Evolutionary conservation across 106 monocot genomes (phyloP).

Genomic region (Ottelia alismoides): DNA sequence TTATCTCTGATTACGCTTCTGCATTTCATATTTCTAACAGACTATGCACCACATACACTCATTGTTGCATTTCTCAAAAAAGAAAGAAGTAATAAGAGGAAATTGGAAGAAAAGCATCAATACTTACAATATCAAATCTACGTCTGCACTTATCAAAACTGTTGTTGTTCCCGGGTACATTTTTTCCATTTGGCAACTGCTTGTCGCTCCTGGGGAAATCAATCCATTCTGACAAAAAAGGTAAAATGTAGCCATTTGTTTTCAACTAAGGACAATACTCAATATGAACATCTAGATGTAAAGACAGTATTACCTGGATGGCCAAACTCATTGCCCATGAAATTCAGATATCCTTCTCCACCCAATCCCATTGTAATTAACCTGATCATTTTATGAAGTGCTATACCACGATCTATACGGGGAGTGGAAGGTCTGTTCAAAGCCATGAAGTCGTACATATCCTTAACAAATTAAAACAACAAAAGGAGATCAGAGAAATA

Average conservation of each 20-base stretch:
- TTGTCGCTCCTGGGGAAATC: conserved; percentile 90
- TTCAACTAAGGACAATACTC: neutral
- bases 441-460: conserved; percentile 96
- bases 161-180: conserved; percentile 65
- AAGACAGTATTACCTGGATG: conserved; percentile 65
- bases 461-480: conserved; percentile 18
- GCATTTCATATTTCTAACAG: no score
- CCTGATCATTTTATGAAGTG: conserved; percentile 97
- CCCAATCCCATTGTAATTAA: conserved; percentile 90
- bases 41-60: no score
- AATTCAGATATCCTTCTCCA: conserved; percentile 99
- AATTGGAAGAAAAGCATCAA: no score
- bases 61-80: no score
- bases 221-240: conserved; percentile 66
- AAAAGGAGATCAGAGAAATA: neutral
- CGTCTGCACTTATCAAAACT: conserved; percentile 96
- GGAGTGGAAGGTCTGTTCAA: conserved; percentile 86
- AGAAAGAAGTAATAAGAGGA: no score
- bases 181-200: conserved; percentile 50
- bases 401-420: conserved; percentile 88
- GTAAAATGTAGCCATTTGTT: neutral
- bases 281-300: neutral
- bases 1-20: no score
- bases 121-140: conserved; percentile 87
- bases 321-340: conserved; percentile 99